phyloP scores from a whole-genome alignment of 169 alveolate genomes.

The Eimeria sp. region DNA sequence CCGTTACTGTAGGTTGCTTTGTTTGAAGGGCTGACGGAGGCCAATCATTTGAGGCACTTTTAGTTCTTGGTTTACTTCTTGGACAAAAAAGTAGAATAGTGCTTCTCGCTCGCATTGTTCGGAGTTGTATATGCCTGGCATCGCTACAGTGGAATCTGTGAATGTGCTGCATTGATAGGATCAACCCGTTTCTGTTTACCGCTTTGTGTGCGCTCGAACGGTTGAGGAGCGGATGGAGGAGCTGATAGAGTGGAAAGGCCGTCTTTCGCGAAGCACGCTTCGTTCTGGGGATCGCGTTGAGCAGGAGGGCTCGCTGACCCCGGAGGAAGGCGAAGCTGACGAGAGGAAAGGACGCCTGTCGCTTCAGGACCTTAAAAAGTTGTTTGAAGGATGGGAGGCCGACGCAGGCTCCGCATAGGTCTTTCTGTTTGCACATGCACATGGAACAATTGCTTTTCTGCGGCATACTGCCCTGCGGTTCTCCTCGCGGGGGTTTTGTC shows the following conservation, averaged over 20 bases:
- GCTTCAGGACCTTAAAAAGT: slow-evolving; percentile 66
- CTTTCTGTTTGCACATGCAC: background rate
- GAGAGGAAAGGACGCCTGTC: slow-evolving; percentile 66
- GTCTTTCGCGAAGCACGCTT: slow-evolving; percentile 72
- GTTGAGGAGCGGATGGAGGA: slow-evolving; percentile 82
- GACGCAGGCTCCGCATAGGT: background rate
- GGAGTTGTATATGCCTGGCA: background rate
- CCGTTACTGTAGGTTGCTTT: background rate
- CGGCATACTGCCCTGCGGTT: background rate
- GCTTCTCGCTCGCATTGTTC: background rate
- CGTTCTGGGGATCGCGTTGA: slow-evolving; percentile 11
- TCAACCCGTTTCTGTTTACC: slow-evolving; percentile 68
- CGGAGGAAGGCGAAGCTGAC: slow-evolving; percentile 62
- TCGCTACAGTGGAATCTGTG: background rate
- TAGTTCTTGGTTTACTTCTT: background rate
- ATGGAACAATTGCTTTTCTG: background rate
- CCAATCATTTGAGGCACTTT: background rate
- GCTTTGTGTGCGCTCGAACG: slow-evolving; percentile 79
- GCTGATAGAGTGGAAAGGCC: slow-evolving; percentile 77
- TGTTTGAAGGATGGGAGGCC: slow-evolving; percentile 79
- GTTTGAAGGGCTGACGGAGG: too few species aligned
- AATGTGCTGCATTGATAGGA: slow-evolving; percentile 29
- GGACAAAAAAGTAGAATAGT: background rate
- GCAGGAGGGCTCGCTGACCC: background rate
- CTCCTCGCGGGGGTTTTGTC: background rate